phyloP scores from a whole-genome alignment of 306 rosid species.

The Hippophae rhamnoides region DNA sequence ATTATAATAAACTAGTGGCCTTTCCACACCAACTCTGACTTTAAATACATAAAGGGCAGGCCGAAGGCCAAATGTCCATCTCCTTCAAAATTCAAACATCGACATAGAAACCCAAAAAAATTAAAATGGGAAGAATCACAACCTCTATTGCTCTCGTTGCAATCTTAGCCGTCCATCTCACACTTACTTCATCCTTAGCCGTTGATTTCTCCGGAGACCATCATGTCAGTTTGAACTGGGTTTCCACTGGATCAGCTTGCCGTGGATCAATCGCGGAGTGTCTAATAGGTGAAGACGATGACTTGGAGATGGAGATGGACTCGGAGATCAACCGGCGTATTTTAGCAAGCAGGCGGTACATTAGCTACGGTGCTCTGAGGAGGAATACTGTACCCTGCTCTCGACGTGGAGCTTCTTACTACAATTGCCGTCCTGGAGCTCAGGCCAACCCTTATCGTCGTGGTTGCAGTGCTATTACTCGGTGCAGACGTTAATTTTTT shows the following conservation, averaged over 20 bases:
- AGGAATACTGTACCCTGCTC: constrained; percentile 91
- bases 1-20: constrained; percentile 7
- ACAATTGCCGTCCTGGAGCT: constrained; percentile 83
- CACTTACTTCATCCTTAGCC: constrained; percentile 32
- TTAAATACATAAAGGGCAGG: constrained; percentile 19
- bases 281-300: constrained; percentile 43
- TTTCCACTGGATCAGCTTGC: constrained; percentile 32
- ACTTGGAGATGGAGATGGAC: constrained; percentile 60
- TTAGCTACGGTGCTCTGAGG: constrained; percentile 92
- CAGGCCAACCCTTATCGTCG: constrained; percentile 89
- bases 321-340: constrained; percentile 84
- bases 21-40: not conserved
- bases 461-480: constrained; percentile 73
- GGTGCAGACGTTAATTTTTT: constrained; percentile 60
- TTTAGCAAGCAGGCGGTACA: constrained; percentile 50
- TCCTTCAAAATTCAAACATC: not conserved
- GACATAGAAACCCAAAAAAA: not conserved
- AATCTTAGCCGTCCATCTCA: constrained; percentile 48
- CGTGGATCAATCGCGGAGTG: constrained; percentile 63
- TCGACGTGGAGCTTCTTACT: constrained; percentile 87
- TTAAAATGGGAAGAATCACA: constrained; percentile 39
- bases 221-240: constrained; percentile 27
- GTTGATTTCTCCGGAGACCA: constrained; percentile 30
- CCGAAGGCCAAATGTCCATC: no score
- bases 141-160: constrained; percentile 24